Evolutionary conservation across 257 asterid genomes (phyloP).

Genomic region (Solanum chilense): DNA sequence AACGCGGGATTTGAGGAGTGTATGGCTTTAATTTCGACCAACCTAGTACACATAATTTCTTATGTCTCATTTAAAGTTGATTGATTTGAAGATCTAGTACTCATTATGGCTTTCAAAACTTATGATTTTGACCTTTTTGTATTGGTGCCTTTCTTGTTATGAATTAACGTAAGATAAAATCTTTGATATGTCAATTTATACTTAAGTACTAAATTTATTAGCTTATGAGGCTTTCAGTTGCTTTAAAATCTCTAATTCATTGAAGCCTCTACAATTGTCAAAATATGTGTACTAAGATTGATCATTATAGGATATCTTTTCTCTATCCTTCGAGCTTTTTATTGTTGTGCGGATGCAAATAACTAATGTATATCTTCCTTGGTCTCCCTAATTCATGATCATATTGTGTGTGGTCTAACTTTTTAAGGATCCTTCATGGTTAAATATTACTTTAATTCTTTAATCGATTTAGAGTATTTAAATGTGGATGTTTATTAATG

Average conservation of each 20-base stretch:
- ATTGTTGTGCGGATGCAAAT: neutral
- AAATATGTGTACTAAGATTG: neutral
- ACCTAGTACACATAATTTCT: neutral
- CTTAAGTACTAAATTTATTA: neutral
- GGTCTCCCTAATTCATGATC: neutral
- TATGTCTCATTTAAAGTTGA: neutral
- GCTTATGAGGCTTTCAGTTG: neutral
- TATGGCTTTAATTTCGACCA: neutral
- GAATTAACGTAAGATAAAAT: neutral
- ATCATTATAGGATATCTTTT: no score
- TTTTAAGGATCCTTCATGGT: neutral
- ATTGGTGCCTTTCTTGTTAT: neutral
- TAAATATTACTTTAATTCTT: no score
- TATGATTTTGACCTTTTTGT: neutral
- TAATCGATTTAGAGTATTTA: neutral
- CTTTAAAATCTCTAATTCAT: neutral
- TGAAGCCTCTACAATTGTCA: neutral
- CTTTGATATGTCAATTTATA: neutral
- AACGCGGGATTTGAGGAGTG: no score
- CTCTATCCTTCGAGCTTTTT: neutral
- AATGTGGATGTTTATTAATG: neutral
- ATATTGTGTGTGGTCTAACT: neutral
- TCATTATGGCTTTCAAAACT: neutral
- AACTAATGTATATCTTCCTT: neutral
- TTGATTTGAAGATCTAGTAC: no score